Percentiles rank a stretch among this genome's conserved stretches.
Conservation (phyloP, 768 basidiomycete species). For the Neoboletus magnificus region DNA sequence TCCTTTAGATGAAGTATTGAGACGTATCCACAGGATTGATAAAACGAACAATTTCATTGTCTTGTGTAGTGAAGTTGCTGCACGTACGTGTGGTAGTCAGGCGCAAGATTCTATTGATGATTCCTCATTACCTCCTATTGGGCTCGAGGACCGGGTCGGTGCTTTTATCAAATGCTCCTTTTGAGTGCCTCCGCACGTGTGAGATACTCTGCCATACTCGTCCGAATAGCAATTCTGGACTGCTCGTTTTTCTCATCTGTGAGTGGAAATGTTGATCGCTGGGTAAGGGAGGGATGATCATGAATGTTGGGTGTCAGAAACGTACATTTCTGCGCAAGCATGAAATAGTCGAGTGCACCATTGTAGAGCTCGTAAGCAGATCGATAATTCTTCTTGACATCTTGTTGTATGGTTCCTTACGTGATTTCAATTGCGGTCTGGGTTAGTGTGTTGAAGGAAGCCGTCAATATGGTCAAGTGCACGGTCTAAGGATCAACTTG, state of each 20-base stretch:
- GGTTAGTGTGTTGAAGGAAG: background rate
- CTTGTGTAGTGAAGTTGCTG: background rate
- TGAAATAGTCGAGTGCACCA: conserved; percentile 94
- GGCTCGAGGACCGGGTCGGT: background rate
- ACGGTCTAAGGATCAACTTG: background rate
- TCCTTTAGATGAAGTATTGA: background rate
- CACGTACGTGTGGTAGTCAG: background rate
- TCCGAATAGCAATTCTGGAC: conserved; percentile 75
- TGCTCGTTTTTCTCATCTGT: conserved; percentile 85
- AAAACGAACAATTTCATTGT: background rate
- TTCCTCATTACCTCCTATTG: background rate
- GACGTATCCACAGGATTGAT: background rate
- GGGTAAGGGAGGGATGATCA: background rate
- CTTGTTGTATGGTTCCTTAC: conserved; percentile 84
- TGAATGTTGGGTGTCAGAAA: background rate
- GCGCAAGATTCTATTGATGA: background rate
- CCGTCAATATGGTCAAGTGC: background rate
- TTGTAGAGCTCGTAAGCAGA: conserved; percentile 91
- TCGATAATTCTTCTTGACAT: conserved; percentile 83
- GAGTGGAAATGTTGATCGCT: background rate
- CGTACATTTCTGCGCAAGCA: conserved; percentile 89
- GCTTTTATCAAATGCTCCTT: conserved; percentile 34
- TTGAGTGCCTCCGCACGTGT: conserved; percentile 87
- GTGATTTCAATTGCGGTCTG: conserved; percentile 84
- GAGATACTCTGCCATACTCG: conserved; percentile 87